Base-by-base conservation (phyloP, 179 eudicot species). In the Actinidia polygama region DNA sequence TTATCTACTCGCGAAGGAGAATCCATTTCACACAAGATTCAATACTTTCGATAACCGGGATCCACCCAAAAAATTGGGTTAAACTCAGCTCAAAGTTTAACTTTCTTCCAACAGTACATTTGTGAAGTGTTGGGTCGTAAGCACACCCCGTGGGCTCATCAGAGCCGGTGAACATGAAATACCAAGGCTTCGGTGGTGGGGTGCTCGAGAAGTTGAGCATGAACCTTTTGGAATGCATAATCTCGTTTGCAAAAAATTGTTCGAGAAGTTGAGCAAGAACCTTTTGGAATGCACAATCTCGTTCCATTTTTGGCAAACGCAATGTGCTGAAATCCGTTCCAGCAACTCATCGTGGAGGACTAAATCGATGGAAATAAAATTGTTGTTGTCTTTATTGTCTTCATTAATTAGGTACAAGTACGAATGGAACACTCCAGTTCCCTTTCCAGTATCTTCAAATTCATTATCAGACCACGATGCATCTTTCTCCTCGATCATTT, bases 241-340 rank as follows among this genome's bases (percentile, higher is more conserved):
- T n/a, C n/a, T n/a, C n/a, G n/a, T n/a, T n/a, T n/a, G n/a, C n/a
- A n/a, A n/a, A 16, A 84, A 66, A 24, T 49, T 2, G 73, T n/a
- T 54, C 2, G 79, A 61, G 10, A 47, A 24, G 66, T 69, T 71
- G 14, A 61, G 78, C 49, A 80, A 21, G 26, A 87, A 85, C 47
- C 69, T 76, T 19, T 36, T 83, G 36, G 87, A 85, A 50, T 82
- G 88, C 21, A 87, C 82, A n/a, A 87, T 54, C 57, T 83, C 84
- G 57, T 84, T 71, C 89, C 88, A 87, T 80, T 87, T 87, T 68
- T 82, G 85, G 58, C 91, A 89, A 40, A 89, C 89, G 81, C 89
- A 79, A 24, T 83, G 46, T 3, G 79, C 79, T 24, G 87, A 62
- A 85, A 89, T 64, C 77, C 47, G 74, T 69, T 85, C 91, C 24